These are phyloP conservation scores for Metschnikowia chrysomelidarum DNA, from an alignment of 805 yeast species.

Conservation along the genomic window DNA sequence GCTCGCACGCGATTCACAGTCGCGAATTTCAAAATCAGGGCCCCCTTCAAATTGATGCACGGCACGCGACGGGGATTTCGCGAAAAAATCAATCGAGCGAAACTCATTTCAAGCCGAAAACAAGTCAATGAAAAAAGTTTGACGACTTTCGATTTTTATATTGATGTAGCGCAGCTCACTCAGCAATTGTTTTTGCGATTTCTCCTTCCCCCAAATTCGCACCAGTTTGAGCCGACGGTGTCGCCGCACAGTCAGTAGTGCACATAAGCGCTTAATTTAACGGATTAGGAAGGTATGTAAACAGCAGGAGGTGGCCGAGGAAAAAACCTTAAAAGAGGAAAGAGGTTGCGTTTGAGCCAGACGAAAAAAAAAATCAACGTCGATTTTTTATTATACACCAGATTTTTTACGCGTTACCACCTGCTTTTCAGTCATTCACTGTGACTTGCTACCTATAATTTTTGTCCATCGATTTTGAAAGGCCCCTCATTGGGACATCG, in stretches of 20 bases:
- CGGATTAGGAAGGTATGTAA: constrained; percentile 19
- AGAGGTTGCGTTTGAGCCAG: background rate
- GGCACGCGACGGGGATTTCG: background rate
- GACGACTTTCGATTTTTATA: too few relatives aligned
- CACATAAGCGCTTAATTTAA: constrained; percentile 12
- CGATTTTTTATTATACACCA: background rate
- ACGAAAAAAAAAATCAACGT: constrained; percentile 1
- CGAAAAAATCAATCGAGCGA: background rate
- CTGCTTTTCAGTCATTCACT: too few relatives aligned
- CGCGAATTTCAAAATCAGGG: background rate
- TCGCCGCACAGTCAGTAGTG: too few relatives aligned
- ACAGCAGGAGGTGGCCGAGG: constrained; percentile 8
- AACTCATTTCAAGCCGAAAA: too few relatives aligned
- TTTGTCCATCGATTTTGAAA: too few relatives aligned
- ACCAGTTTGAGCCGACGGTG: too few relatives aligned
- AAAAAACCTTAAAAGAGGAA: constrained; percentile 3
- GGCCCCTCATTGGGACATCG: too few relatives aligned
- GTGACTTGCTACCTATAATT: too few relatives aligned
- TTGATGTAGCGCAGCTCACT: too few relatives aligned
- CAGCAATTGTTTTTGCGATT: too few relatives aligned
- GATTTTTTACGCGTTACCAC: background rate
- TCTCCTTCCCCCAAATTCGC: too few relatives aligned
- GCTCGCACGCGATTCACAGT: constrained; percentile 10
- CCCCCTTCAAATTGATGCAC: background rate
- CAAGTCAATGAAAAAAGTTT: too few relatives aligned